Evolutionary conservation across 2,329 filamentous ascomycete genomes (phyloP), one percentile per base, ranked within the genome.

Genomic region (Sclerotinia minor): DNA sequence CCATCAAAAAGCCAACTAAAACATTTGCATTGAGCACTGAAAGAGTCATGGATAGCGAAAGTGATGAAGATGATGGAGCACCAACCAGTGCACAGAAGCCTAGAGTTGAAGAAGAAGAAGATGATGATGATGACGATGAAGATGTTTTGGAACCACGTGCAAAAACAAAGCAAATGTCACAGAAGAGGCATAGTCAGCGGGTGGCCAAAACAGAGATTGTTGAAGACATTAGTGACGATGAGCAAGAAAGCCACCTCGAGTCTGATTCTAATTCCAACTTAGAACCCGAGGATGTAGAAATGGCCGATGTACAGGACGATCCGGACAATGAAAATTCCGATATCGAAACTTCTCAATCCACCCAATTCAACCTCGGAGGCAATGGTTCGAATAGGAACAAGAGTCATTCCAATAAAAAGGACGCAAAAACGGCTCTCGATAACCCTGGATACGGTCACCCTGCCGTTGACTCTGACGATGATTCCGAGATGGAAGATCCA

Each of bases 31-130:
- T 67, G 53, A 69, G 68, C 52, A 60, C 63, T 41, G 59, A 67
- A 64, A 57, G n/a, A 5, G 53, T 67, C 15, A 35, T 49, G 26
- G 65, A 67, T 38, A 64, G 65, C 19, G 68, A 69, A 7, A 35
- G 21, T 3, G 53, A 38, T n/a, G 21, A 38, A 7, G 53, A 55
- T 11, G 58, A 64, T 41, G 58, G 13, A 19, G 41, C 24, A 44
- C 65, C 65, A 35, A 67, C 55, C 9, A 67, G 64, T 61, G 64
- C 64, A 17, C 64, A 67, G 24, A 60, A 60, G n/a, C 47, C 55
- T 41, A n/a, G 47, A 35, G 17, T 29, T 24, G 29, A 68, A 65
- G 44, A 55, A 24, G 49, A 61, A 38, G n/a, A 35, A 19, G 29
- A 47, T 19, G 17, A 67, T 55, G 26, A 52, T 32, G 15, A 57